Evolutionary conservation across 805 yeast species (phyloP).

Genomic region (Candida berthetii): DNA sequence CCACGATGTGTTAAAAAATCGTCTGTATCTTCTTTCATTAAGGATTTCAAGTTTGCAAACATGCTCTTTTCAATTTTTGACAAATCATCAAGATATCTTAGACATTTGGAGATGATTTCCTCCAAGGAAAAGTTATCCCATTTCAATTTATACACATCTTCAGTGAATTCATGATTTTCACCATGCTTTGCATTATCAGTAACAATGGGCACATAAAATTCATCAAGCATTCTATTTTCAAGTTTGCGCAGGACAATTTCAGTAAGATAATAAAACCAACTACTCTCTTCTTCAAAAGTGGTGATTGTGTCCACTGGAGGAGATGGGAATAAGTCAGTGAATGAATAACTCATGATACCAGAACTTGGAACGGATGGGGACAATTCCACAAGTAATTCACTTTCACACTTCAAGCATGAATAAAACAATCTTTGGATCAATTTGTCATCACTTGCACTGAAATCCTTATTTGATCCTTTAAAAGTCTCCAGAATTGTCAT

Average conservation of each 20-base stretch:
- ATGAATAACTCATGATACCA: slow-evolving; percentile 18
- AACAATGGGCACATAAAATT: slow-evolving; percentile 12
- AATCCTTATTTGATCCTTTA: slow-evolving; percentile 11
- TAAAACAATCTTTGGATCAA: slow-evolving; percentile 15
- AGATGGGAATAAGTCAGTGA: slow-evolving; percentile 16
- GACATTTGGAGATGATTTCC: slow-evolving; percentile 3
- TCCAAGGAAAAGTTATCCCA: slow-evolving; percentile 13
- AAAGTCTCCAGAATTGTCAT: slow-evolving; percentile 14
- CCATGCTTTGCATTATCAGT: slow-evolving; percentile 1
- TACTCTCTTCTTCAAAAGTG: slow-evolving; percentile 11
- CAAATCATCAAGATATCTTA: slow-evolving; percentile 11
- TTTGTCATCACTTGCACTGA: slow-evolving; percentile 11
- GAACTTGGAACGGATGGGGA: slow-evolving; percentile 18
- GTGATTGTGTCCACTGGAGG: slow-evolving; percentile 14
- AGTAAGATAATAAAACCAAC: slow-evolving; percentile 19
- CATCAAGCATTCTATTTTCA: slow-evolving; percentile 18
- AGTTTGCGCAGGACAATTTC: slow-evolving; percentile 17
- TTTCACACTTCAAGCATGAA: slow-evolving; percentile 17
- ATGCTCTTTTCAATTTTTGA: slow-evolving; percentile 13
- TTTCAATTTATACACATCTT: slow-evolving; percentile 8
- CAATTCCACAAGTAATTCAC: slow-evolving; percentile 18
- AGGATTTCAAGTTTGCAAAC: slow-evolving; percentile 7
- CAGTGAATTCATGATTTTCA: slow-evolving; percentile 7
- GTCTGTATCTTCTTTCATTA: slow-evolving; percentile 10
- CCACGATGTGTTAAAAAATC: slow-evolving; percentile 15